Evolutionary conservation across 345 rosid genomes (phyloP), one percentile per base, ranked within the genome.

Genomic region (Bruguiera parviflora): DNA sequence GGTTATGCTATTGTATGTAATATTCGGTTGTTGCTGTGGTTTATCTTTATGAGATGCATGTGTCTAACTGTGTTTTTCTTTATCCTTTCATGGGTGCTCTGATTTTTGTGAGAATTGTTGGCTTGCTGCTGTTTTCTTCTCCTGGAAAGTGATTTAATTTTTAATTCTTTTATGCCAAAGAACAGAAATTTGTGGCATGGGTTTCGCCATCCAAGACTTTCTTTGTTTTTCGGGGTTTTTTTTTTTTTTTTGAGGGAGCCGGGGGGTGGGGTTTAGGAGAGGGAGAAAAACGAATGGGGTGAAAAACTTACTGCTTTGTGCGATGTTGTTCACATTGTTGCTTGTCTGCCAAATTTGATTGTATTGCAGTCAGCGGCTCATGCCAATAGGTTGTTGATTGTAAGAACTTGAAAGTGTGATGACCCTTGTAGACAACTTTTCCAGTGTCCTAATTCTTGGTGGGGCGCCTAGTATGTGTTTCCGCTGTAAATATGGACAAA

Each of bases 401-500:
- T 37, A 49, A 24, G 47, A 43, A 49, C 29, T 21, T 33, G 29
- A 11, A 35, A 15, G 31, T 16, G 20, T 33, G 35, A 24, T 65
- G 8, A 29, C 2, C 19, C 9, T 21, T 13, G 4, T 4, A 20
- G n/a, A 31, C 5, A 24, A 8, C 58, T 72, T 9, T 52, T 21
- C 1, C 58, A 27, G 61, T 85, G 91, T 88, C 89, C 91, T 87
- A 86, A 87, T 90, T 90, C 90, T 87, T 87, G 88, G 86, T 68
- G 77, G 88, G 90, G 70, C 82, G 79, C 87, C 87, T 72, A 75
- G 74, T 60, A 86, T 68, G 91, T 75, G 89, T 75, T 69, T 86
- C 83, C 84, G 79, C 95, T 77, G 92, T 87, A 90, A 92, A 87
- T 84, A 81, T 81, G 89, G 92, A 88, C 88, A 72, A 53, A 88